phyloP scores from a whole-genome alignment of 2,329 filamentous ascomycete genomes.

The Aspergillus sp. region DNA sequence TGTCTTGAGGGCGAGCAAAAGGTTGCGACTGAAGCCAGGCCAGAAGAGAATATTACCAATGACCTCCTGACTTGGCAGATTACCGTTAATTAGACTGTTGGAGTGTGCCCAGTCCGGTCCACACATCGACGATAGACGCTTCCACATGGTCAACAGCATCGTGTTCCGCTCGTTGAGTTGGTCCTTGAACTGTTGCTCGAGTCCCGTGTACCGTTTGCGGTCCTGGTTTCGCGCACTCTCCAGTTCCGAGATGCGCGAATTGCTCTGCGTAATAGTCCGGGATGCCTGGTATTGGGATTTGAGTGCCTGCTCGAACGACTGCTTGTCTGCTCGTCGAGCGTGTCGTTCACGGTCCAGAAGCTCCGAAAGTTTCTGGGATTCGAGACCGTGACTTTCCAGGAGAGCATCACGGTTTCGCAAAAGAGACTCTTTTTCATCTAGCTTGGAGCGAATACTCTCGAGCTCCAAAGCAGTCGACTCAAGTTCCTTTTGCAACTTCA shows the following conservation, averaged over 20 bases:
- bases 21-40: constrained; percentile 83
- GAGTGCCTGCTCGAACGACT: constrained; percentile 81
- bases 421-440: constrained; percentile 86
- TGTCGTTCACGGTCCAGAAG: constrained; percentile 87
- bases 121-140: constrained; percentile 76
- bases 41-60: constrained; percentile 72
- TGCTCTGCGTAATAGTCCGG: constrained; percentile 79
- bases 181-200: constrained; percentile 79
- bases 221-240: constrained; percentile 75
- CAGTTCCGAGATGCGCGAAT: constrained; percentile 78
- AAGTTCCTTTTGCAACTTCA: constrained; percentile 80
- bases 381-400: constrained; percentile 82
- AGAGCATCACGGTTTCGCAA: constrained; percentile 85
- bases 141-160: constrained; percentile 84
- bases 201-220: constrained; percentile 66
- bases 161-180: constrained; percentile 87
- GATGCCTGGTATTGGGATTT: constrained; percentile 82
- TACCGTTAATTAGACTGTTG: constrained; percentile 83
- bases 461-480: constrained; percentile 80
- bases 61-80: constrained; percentile 78
- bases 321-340: constrained; percentile 77
- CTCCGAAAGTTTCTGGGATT: constrained; percentile 78
- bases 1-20: constrained; percentile 79
- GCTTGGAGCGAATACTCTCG: constrained; percentile 67
- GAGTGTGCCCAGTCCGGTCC: constrained; percentile 88